Evolutionary conservation across 495 filamentous ascomycete genomes (phyloP).

Genomic region (Pyrenopolyporus hunteri): DNA sequence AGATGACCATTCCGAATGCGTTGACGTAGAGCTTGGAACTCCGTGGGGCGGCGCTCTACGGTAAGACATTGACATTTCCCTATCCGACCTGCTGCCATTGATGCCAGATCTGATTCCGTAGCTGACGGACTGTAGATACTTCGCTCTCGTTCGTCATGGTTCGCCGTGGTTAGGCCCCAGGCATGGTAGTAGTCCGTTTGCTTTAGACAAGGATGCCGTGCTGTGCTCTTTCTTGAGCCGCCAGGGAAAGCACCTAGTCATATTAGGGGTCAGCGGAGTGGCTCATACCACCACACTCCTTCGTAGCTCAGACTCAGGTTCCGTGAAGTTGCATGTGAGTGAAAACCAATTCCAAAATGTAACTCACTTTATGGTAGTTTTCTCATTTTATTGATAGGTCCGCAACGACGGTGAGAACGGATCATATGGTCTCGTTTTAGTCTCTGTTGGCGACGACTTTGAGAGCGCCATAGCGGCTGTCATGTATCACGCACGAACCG

Average conservation of each 20-base stretch:
- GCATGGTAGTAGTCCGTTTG: slow-evolving; percentile 73
- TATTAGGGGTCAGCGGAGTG: slow-evolving; percentile 80
- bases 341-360: neutral
- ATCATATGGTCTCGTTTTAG: slow-evolving; percentile 68
- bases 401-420: slow-evolving; percentile 66
- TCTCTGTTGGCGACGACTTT: slow-evolving; percentile 74
- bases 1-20: slow-evolving; percentile 61
- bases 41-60: slow-evolving; percentile 59
- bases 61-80: slow-evolving; percentile 43
- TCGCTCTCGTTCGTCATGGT: slow-evolving; percentile 80
- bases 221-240: slow-evolving; percentile 78
- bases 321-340: slow-evolving; percentile 69
- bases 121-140: slow-evolving; percentile 61
- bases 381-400: slow-evolving; percentile 42
- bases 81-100: neutral
- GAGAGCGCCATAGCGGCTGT: slow-evolving; percentile 79
- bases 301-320: slow-evolving; percentile 67
- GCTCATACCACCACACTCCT: slow-evolving; percentile 75
- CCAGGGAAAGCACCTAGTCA: slow-evolving; percentile 78
- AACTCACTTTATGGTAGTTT: neutral
- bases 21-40: slow-evolving; percentile 64
- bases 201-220: slow-evolving; percentile 76
- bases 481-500: slow-evolving; percentile 82
- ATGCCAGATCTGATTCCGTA: neutral
- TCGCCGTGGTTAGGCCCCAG: slow-evolving; percentile 85